Percentiles rank a stretch among this genome's conserved stretches.
Conservation (phyloP, 78 protist genomes). For the Reticulomyxa filosa region DNA sequence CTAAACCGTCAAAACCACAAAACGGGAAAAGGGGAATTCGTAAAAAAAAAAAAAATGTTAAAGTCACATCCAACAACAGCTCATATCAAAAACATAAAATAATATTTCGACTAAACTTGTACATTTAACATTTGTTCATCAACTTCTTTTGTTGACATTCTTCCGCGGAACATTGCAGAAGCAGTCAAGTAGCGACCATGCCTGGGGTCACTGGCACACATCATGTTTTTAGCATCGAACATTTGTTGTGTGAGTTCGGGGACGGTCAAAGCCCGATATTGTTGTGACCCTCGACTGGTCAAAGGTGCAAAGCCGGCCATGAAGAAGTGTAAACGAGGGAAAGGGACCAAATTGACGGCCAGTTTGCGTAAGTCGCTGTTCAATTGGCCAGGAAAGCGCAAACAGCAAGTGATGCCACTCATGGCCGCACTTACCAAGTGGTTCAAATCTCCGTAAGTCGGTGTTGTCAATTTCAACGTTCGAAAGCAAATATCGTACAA, state of each 20-base stretch:
- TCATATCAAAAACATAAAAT: too few species aligned
- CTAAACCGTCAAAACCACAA: too few species aligned
- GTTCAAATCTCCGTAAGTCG: conserved; percentile 86
- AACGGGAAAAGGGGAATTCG: too few species aligned
- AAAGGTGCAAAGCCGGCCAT: conserved; percentile 90
- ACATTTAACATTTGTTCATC: conserved; percentile 84
- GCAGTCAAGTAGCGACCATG: conserved; percentile 92
- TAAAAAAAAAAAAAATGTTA: too few species aligned
- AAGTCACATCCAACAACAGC: too few species aligned
- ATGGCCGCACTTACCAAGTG: conserved; percentile 77
- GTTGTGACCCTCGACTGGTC: conserved; percentile 45
- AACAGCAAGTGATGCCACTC: conserved; percentile 85
- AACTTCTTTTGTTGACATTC: conserved; percentile 84
- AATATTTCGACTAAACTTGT: too few species aligned
- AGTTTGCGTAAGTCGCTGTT: conserved; percentile 87
- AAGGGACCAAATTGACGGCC: conserved; percentile 91
- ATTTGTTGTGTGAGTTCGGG: conserved; percentile 93
- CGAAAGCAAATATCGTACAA: conserved; percentile 36
- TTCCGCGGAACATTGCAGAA: conserved; percentile 86
- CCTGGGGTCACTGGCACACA: conserved; percentile 94
- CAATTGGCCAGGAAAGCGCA: conserved; percentile 93
- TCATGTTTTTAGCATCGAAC: conserved; percentile 94
- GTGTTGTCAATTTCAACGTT: conserved; percentile 43
- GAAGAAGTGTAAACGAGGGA: conserved; percentile 98
- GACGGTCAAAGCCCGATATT: conserved; percentile 73